Base-by-base conservation (phyloP, 257 asterid species). In the Gentiana macrophylla region DNA sequence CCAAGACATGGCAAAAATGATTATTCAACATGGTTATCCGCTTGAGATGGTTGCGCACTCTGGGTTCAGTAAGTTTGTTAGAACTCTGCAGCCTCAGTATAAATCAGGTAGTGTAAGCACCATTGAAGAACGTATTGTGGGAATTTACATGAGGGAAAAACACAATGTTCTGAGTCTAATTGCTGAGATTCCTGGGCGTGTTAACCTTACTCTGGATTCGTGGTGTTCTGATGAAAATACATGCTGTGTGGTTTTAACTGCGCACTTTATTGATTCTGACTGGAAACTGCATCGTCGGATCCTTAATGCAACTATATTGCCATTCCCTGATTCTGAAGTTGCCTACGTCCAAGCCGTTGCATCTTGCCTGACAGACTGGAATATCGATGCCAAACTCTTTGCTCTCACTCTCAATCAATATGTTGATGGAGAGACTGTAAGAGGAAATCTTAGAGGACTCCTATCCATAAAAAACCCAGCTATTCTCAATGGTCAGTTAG, bases 11-110 rank as follows among this genome's bases (percentile, higher is more conserved):
- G 88, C 93, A 1, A 84, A 77, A 68, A 79, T 91, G 95, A 75
- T 91, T 15, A 75, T 91, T 58, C 84, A 62, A 71, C 96, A 87
- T 49, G 84, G 75, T 50, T 91, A 87, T 72, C 89, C 97, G 12
- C 84, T 91, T 56, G 70, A 69, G 64, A 76, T 91, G 77, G 89
- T 79, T 57, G 90, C 83, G 38, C 80, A 83, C 12, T 10, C 86
- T 11, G 90, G 85, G 24, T 90, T 90, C 63, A 35, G 69, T 44
- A 62, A 74, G 62, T 80, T 91, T 69, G 77, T 74, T n/a, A 71
- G 56, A 55, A 59, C 77, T 58, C 86, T 91, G 54, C 84, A 88
- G 61, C 88, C 97, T 8, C 77, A 67, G 65, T 81, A 79, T 71
- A 79, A 60, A 66, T 37, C 67, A 50, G 67, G 63, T 45, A 75